Conservation (phyloP, 805 yeast species). For the Saturnispora sanitii region DNA sequence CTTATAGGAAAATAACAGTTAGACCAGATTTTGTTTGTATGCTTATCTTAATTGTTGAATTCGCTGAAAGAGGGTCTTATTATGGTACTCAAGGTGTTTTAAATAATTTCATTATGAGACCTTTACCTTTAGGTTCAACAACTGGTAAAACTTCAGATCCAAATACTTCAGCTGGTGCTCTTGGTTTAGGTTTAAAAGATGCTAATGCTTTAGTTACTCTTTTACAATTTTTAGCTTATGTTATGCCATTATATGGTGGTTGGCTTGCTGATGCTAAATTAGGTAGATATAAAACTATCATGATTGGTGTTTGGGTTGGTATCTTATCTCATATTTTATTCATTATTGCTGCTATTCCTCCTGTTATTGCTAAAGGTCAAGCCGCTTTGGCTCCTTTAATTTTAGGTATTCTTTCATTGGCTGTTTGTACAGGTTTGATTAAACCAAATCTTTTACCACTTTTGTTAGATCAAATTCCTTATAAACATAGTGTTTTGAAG, state of each 20-base stretch:
- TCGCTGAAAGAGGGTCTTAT: slow-evolving; percentile 49
- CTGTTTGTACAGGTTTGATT: slow-evolving; percentile 43
- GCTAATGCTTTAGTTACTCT: slow-evolving; percentile 40
- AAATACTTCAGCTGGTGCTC: slow-evolving; percentile 37
- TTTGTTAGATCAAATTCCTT: slow-evolving; percentile 53
- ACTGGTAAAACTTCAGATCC: slow-evolving; percentile 31
- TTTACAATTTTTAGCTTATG: slow-evolving; percentile 39
- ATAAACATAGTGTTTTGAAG: slow-evolving; percentile 48
- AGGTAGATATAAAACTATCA: slow-evolving; percentile 40
- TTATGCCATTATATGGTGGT: slow-evolving; percentile 43
- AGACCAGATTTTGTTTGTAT: slow-evolving; percentile 40
- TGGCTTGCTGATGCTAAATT: slow-evolving; percentile 39
- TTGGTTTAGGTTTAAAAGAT: slow-evolving; percentile 35
- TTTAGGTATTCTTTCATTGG: slow-evolving; percentile 33
- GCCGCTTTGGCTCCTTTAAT: slow-evolving; percentile 32
- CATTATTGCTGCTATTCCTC: slow-evolving; percentile 40
- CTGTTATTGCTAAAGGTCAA: slow-evolving; percentile 31
- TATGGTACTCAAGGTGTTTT: slow-evolving; percentile 39
- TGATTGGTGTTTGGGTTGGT: slow-evolving; percentile 40
- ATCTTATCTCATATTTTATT: slow-evolving; percentile 39
- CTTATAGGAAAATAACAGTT: slow-evolving; percentile 30
- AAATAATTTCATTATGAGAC: slow-evolving; percentile 41
- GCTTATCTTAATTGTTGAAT: slow-evolving; percentile 40
- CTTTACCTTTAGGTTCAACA: slow-evolving; percentile 40
- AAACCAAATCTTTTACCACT: slow-evolving; percentile 45